phyloP scores from a whole-genome alignment of 257 asterid genomes.

The Osmanthus fragrans region DNA sequence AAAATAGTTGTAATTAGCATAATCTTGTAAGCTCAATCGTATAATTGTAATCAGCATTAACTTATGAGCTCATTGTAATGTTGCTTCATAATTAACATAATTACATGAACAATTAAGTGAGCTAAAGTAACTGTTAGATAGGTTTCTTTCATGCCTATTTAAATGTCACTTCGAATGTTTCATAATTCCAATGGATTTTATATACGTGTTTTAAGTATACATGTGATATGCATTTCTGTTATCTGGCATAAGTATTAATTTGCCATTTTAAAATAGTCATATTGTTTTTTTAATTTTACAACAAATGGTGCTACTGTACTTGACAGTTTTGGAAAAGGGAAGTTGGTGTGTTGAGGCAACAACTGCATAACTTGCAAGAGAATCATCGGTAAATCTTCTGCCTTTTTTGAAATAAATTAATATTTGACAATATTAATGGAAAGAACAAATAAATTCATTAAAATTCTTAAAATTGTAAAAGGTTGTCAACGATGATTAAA shows the following conservation, averaged over 20 bases:
- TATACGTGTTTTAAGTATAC: neutral
- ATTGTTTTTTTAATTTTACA: slow-evolving; percentile 5
- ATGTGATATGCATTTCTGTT: neutral
- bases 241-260: neutral
- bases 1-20: neutral
- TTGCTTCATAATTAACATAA: neutral
- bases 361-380: slow-evolving; percentile 65
- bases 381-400: slow-evolving; percentile 49
- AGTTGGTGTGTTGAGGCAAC: slow-evolving; percentile 59
- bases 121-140: neutral
- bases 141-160: neutral
- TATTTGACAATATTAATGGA: neutral
- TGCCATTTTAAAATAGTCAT: neutral
- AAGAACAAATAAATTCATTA: neutral
- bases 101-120: neutral
- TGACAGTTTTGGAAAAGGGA: slow-evolving; percentile 75
- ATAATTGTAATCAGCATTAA: neutral
- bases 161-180: neutral
- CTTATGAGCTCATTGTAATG: neutral
- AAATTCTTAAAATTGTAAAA: slow-evolving; percentile 9
- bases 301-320: slow-evolving; percentile 22
- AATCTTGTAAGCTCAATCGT: neutral
- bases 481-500: neutral
- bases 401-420: neutral
- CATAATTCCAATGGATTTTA: neutral